A percentile compares a stretch with the other conserved stretches of the same genome.
phyloP scores from a whole-genome alignment of 192 early-diverging fungal species.

The Geranomyces michiganensis region DNA sequence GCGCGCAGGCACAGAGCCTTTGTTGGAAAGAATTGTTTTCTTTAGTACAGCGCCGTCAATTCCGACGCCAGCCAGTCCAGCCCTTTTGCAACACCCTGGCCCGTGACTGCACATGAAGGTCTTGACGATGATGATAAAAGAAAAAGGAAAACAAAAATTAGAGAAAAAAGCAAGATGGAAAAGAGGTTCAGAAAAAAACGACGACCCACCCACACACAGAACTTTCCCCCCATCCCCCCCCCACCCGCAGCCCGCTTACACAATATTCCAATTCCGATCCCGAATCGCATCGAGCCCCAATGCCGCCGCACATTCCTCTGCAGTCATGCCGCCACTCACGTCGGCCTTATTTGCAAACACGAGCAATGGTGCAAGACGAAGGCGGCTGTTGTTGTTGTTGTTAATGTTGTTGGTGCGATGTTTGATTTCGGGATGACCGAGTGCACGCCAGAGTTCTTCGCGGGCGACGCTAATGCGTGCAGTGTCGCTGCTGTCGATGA shows the following conservation, averaged over 20 bases:
- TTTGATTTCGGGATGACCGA: constrained; percentile 33
- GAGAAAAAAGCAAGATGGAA: no score
- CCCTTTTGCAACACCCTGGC: constrained; percentile 40
- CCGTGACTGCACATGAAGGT: constrained; percentile 39
- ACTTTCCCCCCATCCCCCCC: neutral
- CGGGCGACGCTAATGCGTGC: constrained; percentile 40
- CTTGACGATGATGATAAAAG: constrained; percentile 7
- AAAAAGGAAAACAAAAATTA: neutral
- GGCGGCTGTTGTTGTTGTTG: no score
- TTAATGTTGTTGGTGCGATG: no score
- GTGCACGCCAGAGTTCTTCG: constrained; percentile 42
- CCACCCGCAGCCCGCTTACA: constrained; percentile 12
- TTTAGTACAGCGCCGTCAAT: neutral
- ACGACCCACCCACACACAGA: neutral
- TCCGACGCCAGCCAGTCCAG: constrained; percentile 45
- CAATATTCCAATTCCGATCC: constrained; percentile 50
- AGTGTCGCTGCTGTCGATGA: constrained; percentile 43
- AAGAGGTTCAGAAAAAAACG: no score
- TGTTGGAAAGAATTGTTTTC: neutral
- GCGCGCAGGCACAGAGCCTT: no score
- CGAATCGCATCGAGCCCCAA: constrained; percentile 44
- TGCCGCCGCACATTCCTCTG: constrained; percentile 39
- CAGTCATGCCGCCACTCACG: constrained; percentile 36
- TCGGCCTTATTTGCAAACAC: constrained; percentile 51
- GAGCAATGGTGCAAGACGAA: constrained; percentile 40